Evolutionary conservation across 331 rosid species (phyloP).

Genomic region (Acacia concinna): DNA sequence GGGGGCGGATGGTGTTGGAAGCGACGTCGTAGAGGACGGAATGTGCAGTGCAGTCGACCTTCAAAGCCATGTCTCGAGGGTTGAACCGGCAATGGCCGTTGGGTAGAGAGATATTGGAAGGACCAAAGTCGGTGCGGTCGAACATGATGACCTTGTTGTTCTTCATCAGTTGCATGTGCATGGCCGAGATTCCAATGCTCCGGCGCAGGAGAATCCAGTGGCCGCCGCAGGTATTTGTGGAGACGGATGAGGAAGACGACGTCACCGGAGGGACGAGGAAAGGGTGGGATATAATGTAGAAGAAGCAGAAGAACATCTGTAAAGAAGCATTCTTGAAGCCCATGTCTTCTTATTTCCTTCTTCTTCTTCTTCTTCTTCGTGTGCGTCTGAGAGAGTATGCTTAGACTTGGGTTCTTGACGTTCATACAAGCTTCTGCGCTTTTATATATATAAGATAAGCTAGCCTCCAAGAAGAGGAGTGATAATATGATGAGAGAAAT

Average conservation of each 20-base stretch:
- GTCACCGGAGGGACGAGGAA: not conserved
- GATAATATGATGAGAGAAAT: not conserved
- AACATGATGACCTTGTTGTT: conserved; percentile 69
- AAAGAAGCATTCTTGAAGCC: conserved; percentile 47
- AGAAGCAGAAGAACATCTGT: not conserved
- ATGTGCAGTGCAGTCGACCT: conserved; percentile 79
- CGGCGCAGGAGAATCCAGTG: conserved; percentile 58
- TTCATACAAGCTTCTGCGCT: not conserved
- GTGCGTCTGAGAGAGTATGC: not conserved
- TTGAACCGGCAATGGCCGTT: conserved; percentile 30
- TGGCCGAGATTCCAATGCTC: conserved; percentile 81
- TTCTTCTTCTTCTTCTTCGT: not conserved
- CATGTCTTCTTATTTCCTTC: conserved; percentile 33
- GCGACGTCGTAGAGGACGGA: conserved; percentile 62
- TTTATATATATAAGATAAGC: not conserved
- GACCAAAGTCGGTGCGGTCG: conserved; percentile 82
- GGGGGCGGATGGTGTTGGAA: conserved; percentile 54
- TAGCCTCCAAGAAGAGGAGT: not conserved
- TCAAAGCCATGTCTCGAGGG: conserved; percentile 33
- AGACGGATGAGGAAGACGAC: not conserved
- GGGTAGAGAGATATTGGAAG: conserved; percentile 67
- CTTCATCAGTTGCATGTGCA: conserved; percentile 88
- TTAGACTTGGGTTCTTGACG: not conserved
- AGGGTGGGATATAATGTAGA: not conserved
- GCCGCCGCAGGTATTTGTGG: conserved; percentile 36